A percentile compares a stretch with the other conserved stretches of the same genome.
phyloP scores from a whole-genome alignment of 768 basidiomycete genomes.

The Asterophora lycoperdoides region DNA sequence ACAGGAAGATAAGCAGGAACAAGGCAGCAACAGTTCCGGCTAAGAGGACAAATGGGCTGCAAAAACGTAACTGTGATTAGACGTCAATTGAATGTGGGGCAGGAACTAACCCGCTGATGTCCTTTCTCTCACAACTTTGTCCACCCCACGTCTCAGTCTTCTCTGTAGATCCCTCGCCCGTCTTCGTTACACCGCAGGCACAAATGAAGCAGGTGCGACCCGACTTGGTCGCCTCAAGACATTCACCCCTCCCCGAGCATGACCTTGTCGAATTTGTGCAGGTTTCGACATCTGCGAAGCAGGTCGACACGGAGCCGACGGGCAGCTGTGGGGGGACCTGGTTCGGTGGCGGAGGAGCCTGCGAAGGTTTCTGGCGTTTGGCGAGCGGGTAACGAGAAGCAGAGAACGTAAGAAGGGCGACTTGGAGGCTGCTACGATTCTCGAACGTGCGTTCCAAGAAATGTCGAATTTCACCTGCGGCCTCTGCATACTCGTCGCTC shows the following conservation, averaged over 20 bases:
- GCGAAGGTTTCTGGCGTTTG: constrained; percentile 42
- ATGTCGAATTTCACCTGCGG: constrained; percentile 41
- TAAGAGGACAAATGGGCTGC: constrained; percentile 71
- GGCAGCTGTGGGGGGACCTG: constrained; percentile 46
- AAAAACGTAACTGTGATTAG: constrained; percentile 6
- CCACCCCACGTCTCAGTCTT: constrained; percentile 72
- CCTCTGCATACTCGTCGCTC: constrained; percentile 53
- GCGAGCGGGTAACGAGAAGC: constrained; percentile 19
- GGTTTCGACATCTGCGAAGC: constrained; percentile 48
- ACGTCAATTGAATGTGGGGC: constrained; percentile 1
- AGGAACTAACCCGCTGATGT: constrained; percentile 69
- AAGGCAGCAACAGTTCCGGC: constrained; percentile 64
- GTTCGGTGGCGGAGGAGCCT: constrained; percentile 43
- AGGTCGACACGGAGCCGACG: constrained; percentile 56
- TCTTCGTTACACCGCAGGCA: constrained; percentile 44
- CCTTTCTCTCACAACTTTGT: constrained; percentile 69
- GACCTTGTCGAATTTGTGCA: constrained; percentile 60
- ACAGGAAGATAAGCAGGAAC: constrained; percentile 61
- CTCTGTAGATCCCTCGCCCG: constrained; percentile 45
- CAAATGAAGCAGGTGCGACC: constrained; percentile 57
- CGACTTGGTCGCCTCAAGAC: constrained; percentile 54
- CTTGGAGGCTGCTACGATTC: constrained; percentile 33
- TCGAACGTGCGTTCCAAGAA: constrained; percentile 42
- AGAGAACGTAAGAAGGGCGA: constrained; percentile 53
- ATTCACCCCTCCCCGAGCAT: constrained; percentile 72